Conservation (phyloP, 1,284 basidiomycete genomes). For the Austroboletus novae-zelandiae region DNA sequence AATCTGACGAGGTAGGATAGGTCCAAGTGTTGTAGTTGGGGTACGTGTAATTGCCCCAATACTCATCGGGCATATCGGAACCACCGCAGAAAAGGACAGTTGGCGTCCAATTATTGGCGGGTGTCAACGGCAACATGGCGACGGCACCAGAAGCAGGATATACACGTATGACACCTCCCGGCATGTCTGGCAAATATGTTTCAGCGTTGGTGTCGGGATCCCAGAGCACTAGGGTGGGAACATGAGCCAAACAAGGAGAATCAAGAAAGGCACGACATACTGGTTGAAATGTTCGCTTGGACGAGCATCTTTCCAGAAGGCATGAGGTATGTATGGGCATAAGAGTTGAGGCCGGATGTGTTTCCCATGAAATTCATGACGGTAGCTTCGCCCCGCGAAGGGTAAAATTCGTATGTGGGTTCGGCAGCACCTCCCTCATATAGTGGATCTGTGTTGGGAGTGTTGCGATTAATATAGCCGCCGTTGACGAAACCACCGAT, state of each 20-base stretch:
- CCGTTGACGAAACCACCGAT: slow-evolving; percentile 85
- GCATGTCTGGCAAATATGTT: slow-evolving; percentile 61
- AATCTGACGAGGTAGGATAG: slow-evolving; percentile 61
- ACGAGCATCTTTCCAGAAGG: slow-evolving; percentile 82
- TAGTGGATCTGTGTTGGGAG: slow-evolving; percentile 62
- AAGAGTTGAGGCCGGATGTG: slow-evolving; percentile 89
- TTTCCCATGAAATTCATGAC: slow-evolving; percentile 74
- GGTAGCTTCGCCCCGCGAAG: slow-evolving; percentile 43
- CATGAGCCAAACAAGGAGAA: background rate
- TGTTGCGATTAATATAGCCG: slow-evolving; percentile 86
- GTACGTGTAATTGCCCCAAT: slow-evolving; percentile 71
- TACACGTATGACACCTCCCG: slow-evolving; percentile 68
- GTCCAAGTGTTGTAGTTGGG: slow-evolving; percentile 66
- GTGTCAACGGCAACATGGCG: slow-evolving; percentile 89
- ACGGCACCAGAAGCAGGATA: slow-evolving; percentile 92
- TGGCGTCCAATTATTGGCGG: slow-evolving; percentile 84
- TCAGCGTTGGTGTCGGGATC: slow-evolving; percentile 60
- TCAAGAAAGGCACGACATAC: slow-evolving; percentile 44
- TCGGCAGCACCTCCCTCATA: slow-evolving; percentile 64
- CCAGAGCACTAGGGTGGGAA: slow-evolving; percentile 42
- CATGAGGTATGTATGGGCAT: slow-evolving; percentile 83
- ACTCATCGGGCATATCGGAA: slow-evolving; percentile 68
- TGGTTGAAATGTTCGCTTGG: slow-evolving; percentile 81
- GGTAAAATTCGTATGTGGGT: slow-evolving; percentile 81
- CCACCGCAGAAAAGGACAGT: slow-evolving; percentile 91